Evolutionary conservation across 129 eudicot species (phyloP).

Genomic region (Gnaphalium uliginosum): DNA sequence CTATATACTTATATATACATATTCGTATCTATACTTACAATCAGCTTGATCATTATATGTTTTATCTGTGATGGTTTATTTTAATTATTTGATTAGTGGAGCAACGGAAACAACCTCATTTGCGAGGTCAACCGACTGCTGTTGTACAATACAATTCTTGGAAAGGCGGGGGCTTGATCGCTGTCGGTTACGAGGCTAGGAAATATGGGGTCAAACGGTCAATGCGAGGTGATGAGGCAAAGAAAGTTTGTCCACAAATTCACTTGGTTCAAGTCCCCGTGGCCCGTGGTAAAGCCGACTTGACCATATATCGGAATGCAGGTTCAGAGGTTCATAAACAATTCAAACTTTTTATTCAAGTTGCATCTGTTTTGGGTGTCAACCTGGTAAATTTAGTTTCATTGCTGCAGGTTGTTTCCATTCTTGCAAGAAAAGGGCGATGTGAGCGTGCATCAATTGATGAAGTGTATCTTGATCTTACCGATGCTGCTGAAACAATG

Average conservation of each 20-base stretch:
- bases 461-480: slow-evolving; percentile 94
- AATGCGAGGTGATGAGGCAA: slow-evolving; percentile 96
- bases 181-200: slow-evolving; percentile 94
- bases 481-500: slow-evolving; percentile 85
- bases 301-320: slow-evolving; percentile 80
- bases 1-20: too few species aligned
- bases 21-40: neutral
- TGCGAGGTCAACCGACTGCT: slow-evolving; percentile 90
- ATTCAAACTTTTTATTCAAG: neutral
- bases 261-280: slow-evolving; percentile 90
- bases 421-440: slow-evolving; percentile 84
- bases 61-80: slow-evolving; percentile 2
- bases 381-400: neutral
- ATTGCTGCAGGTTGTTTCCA: slow-evolving; percentile 74
- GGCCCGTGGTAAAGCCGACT: slow-evolving; percentile 95
- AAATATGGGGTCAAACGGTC: slow-evolving; percentile 93
- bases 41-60: neutral
- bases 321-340: slow-evolving; percentile 83
- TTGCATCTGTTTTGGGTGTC: neutral
- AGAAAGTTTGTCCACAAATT: slow-evolving; percentile 82
- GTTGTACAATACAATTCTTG: slow-evolving; percentile 94
- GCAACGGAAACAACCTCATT: slow-evolving; percentile 74
- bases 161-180: slow-evolving; percentile 96
- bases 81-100: slow-evolving; percentile 49
- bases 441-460: slow-evolving; percentile 98